These are phyloP conservation scores for Magnusiomyces fungicola DNA, from an alignment of 1,139 yeast species.

Conservation along the genomic window DNA sequence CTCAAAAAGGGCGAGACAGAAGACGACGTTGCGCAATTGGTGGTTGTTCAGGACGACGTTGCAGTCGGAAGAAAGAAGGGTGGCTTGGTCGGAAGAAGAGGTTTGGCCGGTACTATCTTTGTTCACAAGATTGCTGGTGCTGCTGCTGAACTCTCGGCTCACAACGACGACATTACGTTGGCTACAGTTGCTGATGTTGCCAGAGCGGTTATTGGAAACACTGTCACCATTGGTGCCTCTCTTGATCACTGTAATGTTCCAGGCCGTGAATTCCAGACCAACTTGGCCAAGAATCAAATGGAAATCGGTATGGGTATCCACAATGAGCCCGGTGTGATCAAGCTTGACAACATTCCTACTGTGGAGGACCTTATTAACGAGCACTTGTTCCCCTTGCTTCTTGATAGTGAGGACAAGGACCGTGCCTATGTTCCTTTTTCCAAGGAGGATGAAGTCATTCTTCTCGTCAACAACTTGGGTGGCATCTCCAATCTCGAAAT, in stretches of 20 bases:
- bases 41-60: constrained; percentile 83
- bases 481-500: constrained; percentile 77
- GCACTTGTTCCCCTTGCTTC: constrained; percentile 27
- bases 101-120: constrained; percentile 81
- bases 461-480: constrained; percentile 74
- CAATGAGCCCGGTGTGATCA: constrained; percentile 81
- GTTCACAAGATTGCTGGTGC: constrained; percentile 86
- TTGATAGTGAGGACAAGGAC: constrained; percentile 29
- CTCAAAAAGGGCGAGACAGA: not conserved
- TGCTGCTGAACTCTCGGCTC: constrained; percentile 43
- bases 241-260: constrained; percentile 88
- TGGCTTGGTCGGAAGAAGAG: constrained; percentile 88
- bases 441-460: constrained; percentile 53
- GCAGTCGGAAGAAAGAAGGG: constrained; percentile 85
- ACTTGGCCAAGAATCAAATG: constrained; percentile 52
- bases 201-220: constrained; percentile 48
- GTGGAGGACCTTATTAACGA: constrained; percentile 36
- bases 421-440: constrained; percentile 48
- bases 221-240: constrained; percentile 86
- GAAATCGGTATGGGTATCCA: constrained; percentile 96
- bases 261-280: constrained; percentile 54
- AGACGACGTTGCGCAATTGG: constrained; percentile 37
- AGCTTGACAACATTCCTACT: constrained; percentile 57
- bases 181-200: constrained; percentile 51
- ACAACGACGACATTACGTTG: constrained; percentile 32